Evolutionary conservation across 345 rosid species (phyloP).

Genomic region (Sapria himalayana): DNA sequence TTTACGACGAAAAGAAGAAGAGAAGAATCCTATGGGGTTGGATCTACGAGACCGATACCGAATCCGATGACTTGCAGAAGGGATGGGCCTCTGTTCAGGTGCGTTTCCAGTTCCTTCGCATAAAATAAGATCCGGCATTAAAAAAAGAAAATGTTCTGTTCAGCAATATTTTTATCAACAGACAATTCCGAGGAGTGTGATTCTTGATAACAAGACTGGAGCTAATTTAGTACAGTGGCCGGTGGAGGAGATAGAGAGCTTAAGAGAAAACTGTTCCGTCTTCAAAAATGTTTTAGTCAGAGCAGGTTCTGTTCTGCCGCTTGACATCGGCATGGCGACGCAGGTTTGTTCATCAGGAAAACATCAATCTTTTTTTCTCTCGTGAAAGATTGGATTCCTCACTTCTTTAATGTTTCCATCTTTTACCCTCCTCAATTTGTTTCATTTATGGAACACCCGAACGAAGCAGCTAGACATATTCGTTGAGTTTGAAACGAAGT

Average conservation of each 20-base stretch:
- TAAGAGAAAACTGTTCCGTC: slow-evolving; percentile 32
- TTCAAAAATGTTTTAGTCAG: slow-evolving; percentile 22
- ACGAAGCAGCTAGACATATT: slow-evolving; percentile 40
- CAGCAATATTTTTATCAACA: slow-evolving; percentile 9
- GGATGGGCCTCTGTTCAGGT: slow-evolving; percentile 99
- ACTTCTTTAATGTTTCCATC: not conserved
- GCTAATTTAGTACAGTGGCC: slow-evolving; percentile 63
- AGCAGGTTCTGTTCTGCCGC: slow-evolving; percentile 39
- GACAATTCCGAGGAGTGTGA: slow-evolving; percentile 58
- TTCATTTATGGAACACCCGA: no score
- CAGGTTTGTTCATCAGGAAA: slow-evolving; percentile 17
- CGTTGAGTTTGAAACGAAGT: slow-evolving; percentile 30
- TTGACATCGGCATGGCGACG: slow-evolving; percentile 37
- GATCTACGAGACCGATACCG: slow-evolving; percentile 83
- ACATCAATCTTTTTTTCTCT: not conserved
- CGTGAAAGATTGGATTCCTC: no score
- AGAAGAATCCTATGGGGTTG: slow-evolving; percentile 86
- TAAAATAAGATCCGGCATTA: no score
- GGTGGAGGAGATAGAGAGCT: slow-evolving; percentile 59
- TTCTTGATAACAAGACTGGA: slow-evolving; percentile 47
- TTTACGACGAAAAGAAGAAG: slow-evolving; percentile 42
- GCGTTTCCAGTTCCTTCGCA: no score
- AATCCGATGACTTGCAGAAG: slow-evolving; percentile 37
- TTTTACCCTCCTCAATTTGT: no score
- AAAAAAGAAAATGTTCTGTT: not conserved